These are phyloP conservation scores for Hypoxylon sp. DNA, from an alignment of 2,329 filamentous ascomycete genomes.

Conservation along the genomic window DNA sequence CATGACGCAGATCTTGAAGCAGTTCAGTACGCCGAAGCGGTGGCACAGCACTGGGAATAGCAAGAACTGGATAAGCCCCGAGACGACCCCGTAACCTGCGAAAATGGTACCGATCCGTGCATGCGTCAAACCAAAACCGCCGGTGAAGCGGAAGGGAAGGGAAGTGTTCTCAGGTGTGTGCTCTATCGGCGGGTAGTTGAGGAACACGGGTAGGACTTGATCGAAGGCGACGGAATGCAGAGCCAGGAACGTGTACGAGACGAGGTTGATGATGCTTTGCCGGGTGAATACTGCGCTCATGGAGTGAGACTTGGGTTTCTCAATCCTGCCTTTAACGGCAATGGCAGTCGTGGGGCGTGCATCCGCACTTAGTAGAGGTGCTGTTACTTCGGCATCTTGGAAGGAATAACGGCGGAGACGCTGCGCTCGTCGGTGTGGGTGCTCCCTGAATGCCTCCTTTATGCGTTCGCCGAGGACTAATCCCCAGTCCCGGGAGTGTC, in stretches of 20 bases:
- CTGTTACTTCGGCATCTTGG: constrained; percentile 67
- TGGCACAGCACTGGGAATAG: constrained; percentile 82
- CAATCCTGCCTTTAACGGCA: constrained; percentile 29
- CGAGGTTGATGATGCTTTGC: constrained; percentile 79
- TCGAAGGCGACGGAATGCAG: constrained; percentile 88
- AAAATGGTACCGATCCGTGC: constrained; percentile 86
- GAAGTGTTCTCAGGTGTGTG: constrained; percentile 68
- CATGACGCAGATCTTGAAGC: constrained; percentile 74
- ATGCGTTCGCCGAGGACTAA: constrained; percentile 77
- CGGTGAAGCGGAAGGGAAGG: constrained; percentile 83
- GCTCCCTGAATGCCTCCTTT: constrained; percentile 53
- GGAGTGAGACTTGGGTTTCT: constrained; percentile 41
- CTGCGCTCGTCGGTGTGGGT: constrained; percentile 43
- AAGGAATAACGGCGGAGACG: constrained; percentile 60
- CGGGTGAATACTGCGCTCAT: constrained; percentile 70
- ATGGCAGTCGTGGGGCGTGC: constrained; percentile 41
- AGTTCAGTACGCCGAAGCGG: constrained; percentile 78
- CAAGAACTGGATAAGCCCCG: constrained; percentile 86
- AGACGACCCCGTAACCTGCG: constrained; percentile 82
- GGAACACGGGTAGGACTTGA: constrained; percentile 87
- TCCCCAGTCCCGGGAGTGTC: constrained; percentile 78
- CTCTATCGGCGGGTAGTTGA: constrained; percentile 76
- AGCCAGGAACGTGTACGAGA: constrained; percentile 83
- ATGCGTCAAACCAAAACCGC: constrained; percentile 81
- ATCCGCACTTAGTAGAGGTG: constrained; percentile 62